Conservation (phyloP, 2,329 filamentous ascomycete species). For the Nemania sp. region DNA sequence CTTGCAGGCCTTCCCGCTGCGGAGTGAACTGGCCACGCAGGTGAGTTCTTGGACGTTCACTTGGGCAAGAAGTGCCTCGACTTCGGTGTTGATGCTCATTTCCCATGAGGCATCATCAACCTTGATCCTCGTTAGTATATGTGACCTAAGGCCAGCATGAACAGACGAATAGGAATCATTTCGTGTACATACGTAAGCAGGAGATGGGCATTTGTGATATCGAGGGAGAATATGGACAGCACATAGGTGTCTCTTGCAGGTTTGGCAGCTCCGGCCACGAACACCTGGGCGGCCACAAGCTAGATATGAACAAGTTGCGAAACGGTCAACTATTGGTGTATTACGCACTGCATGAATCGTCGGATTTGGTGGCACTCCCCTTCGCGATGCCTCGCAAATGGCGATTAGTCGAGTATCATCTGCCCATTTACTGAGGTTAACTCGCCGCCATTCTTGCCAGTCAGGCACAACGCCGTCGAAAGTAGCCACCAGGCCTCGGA, state of each 20-base stretch:
- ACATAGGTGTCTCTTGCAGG: conserved; percentile 16
- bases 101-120: conserved; percentile 18
- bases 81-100: conserved; percentile 8
- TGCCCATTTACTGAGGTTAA: background rate
- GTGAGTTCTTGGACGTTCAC: conserved; percentile 14
- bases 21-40: conserved; percentile 24
- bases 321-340: conserved; percentile 13
- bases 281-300: conserved; percentile 15
- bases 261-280: conserved; percentile 15
- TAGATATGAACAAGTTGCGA: conserved; percentile 11
- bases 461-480: conserved; percentile 20
- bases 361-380: background rate
- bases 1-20: conserved; percentile 19
- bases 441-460: conserved; percentile 21
- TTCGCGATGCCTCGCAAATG: background rate
- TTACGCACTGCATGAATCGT: background rate
- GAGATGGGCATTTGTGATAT: conserved; percentile 16
- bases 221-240: conserved; percentile 16
- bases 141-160: background rate
- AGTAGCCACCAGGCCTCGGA: conserved; percentile 28
- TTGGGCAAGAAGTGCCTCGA: conserved; percentile 15
- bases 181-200: background rate
- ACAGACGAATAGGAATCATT: background rate
- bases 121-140: conserved; percentile 12
- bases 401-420: conserved; percentile 6